Base-by-base conservation (phyloP, 768 basidiomycete species). In the Boletales sp. region DNA sequence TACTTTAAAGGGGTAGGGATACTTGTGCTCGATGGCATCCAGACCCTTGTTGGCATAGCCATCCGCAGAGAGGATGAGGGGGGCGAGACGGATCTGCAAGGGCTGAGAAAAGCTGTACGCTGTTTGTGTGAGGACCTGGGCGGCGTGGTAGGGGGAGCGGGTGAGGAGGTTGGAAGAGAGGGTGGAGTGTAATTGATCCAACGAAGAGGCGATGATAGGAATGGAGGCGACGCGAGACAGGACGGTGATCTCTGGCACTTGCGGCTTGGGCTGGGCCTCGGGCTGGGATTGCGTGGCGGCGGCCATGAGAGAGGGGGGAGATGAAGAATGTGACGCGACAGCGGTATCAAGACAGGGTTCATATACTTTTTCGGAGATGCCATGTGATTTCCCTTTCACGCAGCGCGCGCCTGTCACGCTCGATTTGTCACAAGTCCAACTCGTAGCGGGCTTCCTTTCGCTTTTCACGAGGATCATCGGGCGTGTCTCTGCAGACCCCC, bases 1-100 rank as follows among this genome's bases (percentile, higher is more conserved):
- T 15, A 80, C 80, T 52, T 81, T 74, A 77, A 90, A 92, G 5
- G 87, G 80, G 62, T 83, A 85, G 12, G 89, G 90, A 63, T 83
- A 89, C 46, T 80, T 79, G 47, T 77, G 74, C 72, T 90, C 76
- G 47, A 90, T 85, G 17, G 66, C 81, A 62, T 91, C 87, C 35
- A 89, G 75, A 28, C 81, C 85, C 72, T 80, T 83, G 76, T 88
- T 87, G 28, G 85, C 89, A 46, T 70, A 70, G n/a, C 69, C 78
- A 56, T 91, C 81, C 2, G 79, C 86, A 41, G 78, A 74, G 47
- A 73, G 69, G 57, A 90, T 79, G 32, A 87, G 61, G 8, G 89
- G 86, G 0, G 82, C 83, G 18, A 91, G 69, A 47, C 76, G 78
- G 45, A 74, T 69, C 57, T 86, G 84, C 39, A 90, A 50, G 5